These are phyloP conservation scores for Eucalyptus cloeziana DNA, from an alignment of 345 rosid species.

Conservation along the genomic window DNA sequence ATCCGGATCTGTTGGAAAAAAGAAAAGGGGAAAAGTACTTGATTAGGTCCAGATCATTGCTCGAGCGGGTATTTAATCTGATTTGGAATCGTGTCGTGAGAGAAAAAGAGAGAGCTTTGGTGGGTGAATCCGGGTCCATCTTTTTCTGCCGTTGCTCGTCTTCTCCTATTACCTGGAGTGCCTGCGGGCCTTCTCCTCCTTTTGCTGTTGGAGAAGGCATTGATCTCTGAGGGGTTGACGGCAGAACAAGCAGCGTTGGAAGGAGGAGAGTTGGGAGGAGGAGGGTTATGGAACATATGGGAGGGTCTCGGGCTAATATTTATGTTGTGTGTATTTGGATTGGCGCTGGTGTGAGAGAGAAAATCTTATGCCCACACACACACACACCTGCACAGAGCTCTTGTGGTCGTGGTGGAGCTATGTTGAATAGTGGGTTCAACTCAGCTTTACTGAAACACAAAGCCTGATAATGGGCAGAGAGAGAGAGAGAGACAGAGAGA, in stretches of 20 bases:
- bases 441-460: background rate
- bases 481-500: background rate
- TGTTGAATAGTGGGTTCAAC: background rate
- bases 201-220: constrained; percentile 11
- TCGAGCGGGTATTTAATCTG: background rate
- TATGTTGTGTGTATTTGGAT: background rate
- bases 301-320: background rate
- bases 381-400: background rate
- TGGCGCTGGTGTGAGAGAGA: background rate
- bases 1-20: constrained; percentile 59
- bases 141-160: background rate
- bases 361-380: background rate
- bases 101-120: background rate
- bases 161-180: constrained; percentile 47
- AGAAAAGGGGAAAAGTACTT: background rate
- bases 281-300: constrained; percentile 1
- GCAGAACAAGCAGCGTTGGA: background rate
- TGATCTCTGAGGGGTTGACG: constrained; percentile 6
- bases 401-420: background rate
- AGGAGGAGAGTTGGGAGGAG: constrained; percentile 22
- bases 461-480: constrained; percentile 4
- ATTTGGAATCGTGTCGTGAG: background rate
- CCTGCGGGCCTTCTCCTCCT: constrained; percentile 81
- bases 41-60: background rate
- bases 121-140: background rate